phyloP scores from a whole-genome alignment of 108 stramenopile genomes.

The Cyclotella kingstonii region DNA sequence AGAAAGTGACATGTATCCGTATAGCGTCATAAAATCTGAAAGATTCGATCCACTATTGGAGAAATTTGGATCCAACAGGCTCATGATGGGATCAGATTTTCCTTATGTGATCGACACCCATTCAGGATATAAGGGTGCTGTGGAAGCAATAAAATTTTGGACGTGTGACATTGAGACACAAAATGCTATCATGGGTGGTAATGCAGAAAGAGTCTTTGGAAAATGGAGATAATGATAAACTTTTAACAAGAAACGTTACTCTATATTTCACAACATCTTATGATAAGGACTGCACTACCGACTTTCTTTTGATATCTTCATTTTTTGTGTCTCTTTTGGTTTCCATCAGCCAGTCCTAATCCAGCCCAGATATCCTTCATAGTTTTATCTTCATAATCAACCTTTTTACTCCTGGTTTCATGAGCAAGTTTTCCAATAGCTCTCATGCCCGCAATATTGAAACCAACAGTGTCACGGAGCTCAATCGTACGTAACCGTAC shows the following conservation, averaged over 20 bases:
- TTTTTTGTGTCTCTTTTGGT: no score
- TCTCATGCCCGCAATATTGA: slow-evolving; percentile 76
- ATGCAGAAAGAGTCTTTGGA: slow-evolving; percentile 63
- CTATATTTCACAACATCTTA: no score
- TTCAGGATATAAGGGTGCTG: slow-evolving; percentile 58
- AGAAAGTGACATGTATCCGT: slow-evolving; percentile 43
- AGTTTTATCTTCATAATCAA: slow-evolving; percentile 17
- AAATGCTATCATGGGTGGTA: slow-evolving; percentile 63
- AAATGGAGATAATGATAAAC: slow-evolving; percentile 45
- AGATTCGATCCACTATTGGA: slow-evolving; percentile 71
- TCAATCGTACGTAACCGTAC: slow-evolving; percentile 57
- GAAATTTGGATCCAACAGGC: slow-evolving; percentile 66
- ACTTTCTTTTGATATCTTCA: no score
- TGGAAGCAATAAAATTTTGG: slow-evolving; percentile 67
- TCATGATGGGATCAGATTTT: slow-evolving; percentile 86
- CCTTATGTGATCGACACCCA: slow-evolving; percentile 76
- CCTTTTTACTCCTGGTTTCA: slow-evolving; percentile 37
- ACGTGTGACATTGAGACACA: slow-evolving; percentile 33
- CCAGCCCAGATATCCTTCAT: slow-evolving; percentile 66
- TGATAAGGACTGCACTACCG: no score
- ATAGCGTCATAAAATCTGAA: slow-evolving; percentile 48
- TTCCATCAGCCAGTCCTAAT: slow-evolving; percentile 50
- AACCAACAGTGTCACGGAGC: slow-evolving; percentile 70
- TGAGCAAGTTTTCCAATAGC: slow-evolving; percentile 47
- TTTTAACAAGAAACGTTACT: no score